These are phyloP conservation scores for Amphibolis antarctica DNA, from an alignment of 106 monocot genomes.

Conservation along the genomic window DNA sequence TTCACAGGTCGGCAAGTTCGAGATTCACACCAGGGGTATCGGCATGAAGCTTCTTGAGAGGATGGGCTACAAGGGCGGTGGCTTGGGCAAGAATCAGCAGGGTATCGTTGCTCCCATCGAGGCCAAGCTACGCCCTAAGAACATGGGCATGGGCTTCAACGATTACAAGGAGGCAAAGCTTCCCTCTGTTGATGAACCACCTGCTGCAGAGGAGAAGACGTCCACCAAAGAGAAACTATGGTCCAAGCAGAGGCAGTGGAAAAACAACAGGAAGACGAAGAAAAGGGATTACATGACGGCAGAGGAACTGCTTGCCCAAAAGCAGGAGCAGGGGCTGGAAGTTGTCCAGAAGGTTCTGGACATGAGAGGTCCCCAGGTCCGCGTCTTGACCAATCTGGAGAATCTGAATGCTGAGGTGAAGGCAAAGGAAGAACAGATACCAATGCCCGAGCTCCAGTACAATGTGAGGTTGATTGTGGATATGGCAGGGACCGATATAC, in stretches of 20 bases:
- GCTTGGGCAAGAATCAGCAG: conserved; percentile 77
- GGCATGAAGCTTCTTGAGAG: conserved; percentile 58
- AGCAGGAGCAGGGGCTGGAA: conserved; percentile 65
- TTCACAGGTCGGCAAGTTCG: conserved; percentile 34
- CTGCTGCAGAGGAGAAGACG: conserved; percentile 9
- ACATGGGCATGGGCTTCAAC: conserved; percentile 81
- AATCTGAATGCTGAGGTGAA: conserved; percentile 78
- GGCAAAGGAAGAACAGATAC: conserved; percentile 59
- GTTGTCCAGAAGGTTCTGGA: conserved; percentile 81
- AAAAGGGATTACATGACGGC: conserved; percentile 53
- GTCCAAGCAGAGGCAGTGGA: conserved; percentile 60
- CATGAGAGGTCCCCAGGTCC: conserved; percentile 86
- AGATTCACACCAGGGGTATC: conserved; percentile 44
- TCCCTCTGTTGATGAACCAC: conserved; percentile 35
- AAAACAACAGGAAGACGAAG: conserved; percentile 39
- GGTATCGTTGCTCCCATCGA: conserved; percentile 61
- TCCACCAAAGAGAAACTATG: conserved; percentile 56
- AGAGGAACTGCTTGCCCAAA: conserved; percentile 65
- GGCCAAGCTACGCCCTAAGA: conserved; percentile 56
- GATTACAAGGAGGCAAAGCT: conserved; percentile 71
- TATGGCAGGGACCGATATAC: conserved; percentile 62
- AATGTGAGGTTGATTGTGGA: conserved; percentile 78
- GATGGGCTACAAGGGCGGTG: conserved; percentile 83
- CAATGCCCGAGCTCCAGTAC: conserved; percentile 94
- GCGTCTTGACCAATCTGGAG: conserved; percentile 61